These are phyloP conservation scores for Thalassiosira livingstoniorum DNA, from an alignment of 352 stramenopile species.

Conservation along the genomic window DNA sequence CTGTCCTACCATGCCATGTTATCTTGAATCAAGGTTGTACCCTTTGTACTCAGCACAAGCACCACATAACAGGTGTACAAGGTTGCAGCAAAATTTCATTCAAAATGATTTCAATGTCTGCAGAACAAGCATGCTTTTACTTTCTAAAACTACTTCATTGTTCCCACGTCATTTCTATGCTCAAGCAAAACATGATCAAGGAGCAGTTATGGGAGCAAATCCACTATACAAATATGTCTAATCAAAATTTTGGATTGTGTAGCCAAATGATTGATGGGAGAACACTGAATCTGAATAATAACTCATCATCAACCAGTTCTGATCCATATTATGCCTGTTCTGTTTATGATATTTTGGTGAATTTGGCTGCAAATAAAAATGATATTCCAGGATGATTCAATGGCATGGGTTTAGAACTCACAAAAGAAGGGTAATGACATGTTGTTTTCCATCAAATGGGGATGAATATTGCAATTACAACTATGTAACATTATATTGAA, in stretches of 20 bases:
- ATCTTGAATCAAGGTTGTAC: conserved; percentile 45
- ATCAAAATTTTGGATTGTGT: conserved; percentile 12
- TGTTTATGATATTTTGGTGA: conserved; percentile 17
- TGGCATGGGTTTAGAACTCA: no score
- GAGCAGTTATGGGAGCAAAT: conserved; percentile 22
- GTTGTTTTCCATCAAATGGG: conserved; percentile 40
- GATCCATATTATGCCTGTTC: conserved; percentile 30
- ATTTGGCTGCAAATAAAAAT: no score
- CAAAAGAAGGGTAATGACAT: conserved; percentile 32
- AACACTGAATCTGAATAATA: no score
- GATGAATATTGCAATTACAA: conserved; percentile 32
- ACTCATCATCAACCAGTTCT: no score
- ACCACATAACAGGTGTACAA: conserved; percentile 27
- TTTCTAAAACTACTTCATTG: conserved; percentile 28
- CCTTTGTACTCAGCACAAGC: conserved; percentile 33
- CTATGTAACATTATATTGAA: conserved; percentile 6
- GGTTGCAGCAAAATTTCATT: conserved; percentile 44
- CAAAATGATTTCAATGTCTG: conserved; percentile 23
- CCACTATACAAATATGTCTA: conserved; percentile 35
- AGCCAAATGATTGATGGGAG: conserved; percentile 14
- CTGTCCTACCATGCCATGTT: conserved; percentile 19
- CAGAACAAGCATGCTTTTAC: conserved; percentile 27
- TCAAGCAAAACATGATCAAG: conserved; percentile 24
- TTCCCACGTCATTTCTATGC: conserved; percentile 51
- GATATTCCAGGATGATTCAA: conserved; percentile 39